Percentiles rank a stretch among this genome's conserved stretches.
Evolutionary conservation across 2,329 filamentous ascomycete genomes (phyloP).

Genomic region (Purpureocillium takamizusanense): DNA sequence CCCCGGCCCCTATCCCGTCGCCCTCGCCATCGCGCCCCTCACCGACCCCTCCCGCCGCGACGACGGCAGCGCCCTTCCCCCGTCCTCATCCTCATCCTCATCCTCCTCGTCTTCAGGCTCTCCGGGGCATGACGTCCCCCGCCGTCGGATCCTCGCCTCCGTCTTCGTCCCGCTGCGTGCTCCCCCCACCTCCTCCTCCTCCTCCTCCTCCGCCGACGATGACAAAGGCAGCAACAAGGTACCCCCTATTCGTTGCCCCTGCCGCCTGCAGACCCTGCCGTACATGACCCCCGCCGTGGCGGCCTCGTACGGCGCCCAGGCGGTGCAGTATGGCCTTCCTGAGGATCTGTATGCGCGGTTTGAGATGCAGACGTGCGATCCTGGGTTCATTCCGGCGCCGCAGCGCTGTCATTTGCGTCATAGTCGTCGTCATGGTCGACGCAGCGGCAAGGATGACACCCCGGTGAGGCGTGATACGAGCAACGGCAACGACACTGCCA

Average conservation of each 20-base stretch:
- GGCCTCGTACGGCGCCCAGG: slow-evolving; percentile 16
- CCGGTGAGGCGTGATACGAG: too few relatives aligned
- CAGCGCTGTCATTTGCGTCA: too few relatives aligned
- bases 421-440: too few relatives aligned
- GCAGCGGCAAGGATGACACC: too few relatives aligned
- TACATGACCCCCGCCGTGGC: slow-evolving; percentile 26
- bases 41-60: slow-evolving; percentile 21
- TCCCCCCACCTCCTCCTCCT: too few relatives aligned
- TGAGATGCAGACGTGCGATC: slow-evolving; percentile 15
- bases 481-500: too few relatives aligned
- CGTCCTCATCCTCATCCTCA: slow-evolving; percentile 4
- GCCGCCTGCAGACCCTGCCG: slow-evolving; percentile 8
- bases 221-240: too few relatives aligned
- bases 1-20: slow-evolving; percentile 20
- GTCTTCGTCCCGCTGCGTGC: slow-evolving; percentile 20
- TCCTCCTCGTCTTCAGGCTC: slow-evolving; percentile 16
- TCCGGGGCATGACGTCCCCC: too few relatives aligned
- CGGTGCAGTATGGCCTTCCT: slow-evolving; percentile 16
- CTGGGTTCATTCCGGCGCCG: too few relatives aligned
- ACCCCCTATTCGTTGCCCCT: too few relatives aligned
- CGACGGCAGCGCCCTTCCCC: slow-evolving; percentile 12
- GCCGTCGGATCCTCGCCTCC: slow-evolving; percentile 17
- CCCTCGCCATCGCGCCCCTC: slow-evolving; percentile 14
- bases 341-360: slow-evolving; percentile 19
- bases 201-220: too few relatives aligned